Base-by-base conservation (phyloP, 495 filamentous ascomycete genomes). In the Neurospora pannonica region DNA sequence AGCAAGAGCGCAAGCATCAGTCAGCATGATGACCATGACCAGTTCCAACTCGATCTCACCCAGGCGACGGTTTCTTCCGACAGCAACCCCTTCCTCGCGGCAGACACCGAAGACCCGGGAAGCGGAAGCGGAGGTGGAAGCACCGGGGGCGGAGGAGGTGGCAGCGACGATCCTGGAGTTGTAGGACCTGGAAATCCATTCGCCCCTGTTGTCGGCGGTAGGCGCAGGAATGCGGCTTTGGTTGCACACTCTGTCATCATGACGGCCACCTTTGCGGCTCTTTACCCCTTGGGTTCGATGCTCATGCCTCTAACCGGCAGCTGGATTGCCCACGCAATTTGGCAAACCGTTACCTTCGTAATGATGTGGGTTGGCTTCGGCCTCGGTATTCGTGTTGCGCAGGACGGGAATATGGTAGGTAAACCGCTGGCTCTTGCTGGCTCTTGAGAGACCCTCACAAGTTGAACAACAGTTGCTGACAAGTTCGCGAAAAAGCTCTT, bases 291-390 rank as follows among this genome's bases (percentile, higher is more conserved):
- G 13, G 90, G 89, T 13, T 86, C 89, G 34, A 75, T 88, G 4
- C 74, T 87, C 40, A 89, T 92, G 81, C 87, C 88, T 4, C 38
- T 89, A 15, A 75, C 87, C 54, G 83, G 84, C 69, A 86, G 79
- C 15, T 84, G 84, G 79, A 78, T 80, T 40, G 71, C 92, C 5
- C 92, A 94, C 79, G 89, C 83, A 2, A 81, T 74, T 0, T 83
- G 89, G 71, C 93, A 94, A 80, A 71, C 86, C 0, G 77, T 92
- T 11, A 81, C 88, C 36, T 87, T 90, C 73, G 37, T 83, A 15
- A 73, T 89, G 9, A 87, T 88, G 72, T 84, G 91, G 77, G 85
- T 85, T 7, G 92, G 89, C 1, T 84, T 94, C 70, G 90, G 84
- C 3, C 46, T 92, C 28, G 92, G 92, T 31, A 78, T 93, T 24